These are phyloP conservation scores for Ogataea haglerorum DNA, from an alignment of 805 yeast genomes.

Conservation along the genomic window DNA sequence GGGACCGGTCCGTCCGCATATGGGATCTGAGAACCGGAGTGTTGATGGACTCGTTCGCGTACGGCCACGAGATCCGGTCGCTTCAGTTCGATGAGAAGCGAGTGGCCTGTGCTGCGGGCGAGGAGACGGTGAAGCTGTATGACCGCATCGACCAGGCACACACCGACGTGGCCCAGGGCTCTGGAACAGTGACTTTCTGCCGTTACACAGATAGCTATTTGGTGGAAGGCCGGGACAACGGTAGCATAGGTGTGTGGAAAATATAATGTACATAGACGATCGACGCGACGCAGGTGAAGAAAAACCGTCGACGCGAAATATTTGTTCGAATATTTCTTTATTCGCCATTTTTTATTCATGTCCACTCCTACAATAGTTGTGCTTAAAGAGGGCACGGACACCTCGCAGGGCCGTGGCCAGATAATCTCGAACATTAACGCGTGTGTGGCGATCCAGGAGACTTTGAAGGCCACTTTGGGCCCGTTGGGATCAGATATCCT, in stretches of 20 bases:
- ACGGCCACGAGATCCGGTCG: conserved; percentile 51
- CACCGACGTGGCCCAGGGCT: conserved; percentile 43
- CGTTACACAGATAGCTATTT: conserved; percentile 61
- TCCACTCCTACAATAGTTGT: conserved; percentile 97
- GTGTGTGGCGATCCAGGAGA: conserved; percentile 94
- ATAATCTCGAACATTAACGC: conserved; percentile 94
- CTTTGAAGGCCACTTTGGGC: conserved; percentile 90
- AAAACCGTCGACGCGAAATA: conserved; percentile 9
- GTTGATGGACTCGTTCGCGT: conserved; percentile 57
- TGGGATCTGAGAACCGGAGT: conserved; percentile 76
- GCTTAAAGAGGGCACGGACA: conserved; percentile 95
- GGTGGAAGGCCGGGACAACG: conserved; percentile 61
- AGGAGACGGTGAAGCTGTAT: conserved; percentile 50
- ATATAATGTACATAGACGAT: conserved; percentile 21
- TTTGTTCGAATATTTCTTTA: conserved; percentile 49
- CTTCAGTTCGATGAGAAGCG: conserved; percentile 58
- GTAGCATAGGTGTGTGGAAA: conserved; percentile 66
- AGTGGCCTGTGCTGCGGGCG: conserved; percentile 50
- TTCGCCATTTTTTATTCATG: conserved; percentile 44
- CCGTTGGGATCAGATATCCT: conserved; percentile 96
- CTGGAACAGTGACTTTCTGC: conserved; percentile 37
- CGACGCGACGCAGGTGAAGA: conserved; percentile 5
- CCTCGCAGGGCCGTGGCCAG: conserved; percentile 96
- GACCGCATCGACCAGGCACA: conserved; percentile 54
- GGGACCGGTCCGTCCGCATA: conserved; percentile 58